These are phyloP conservation scores for Lagenidium sp. DNA, from an alignment of 352 stramenopile genomes.

Conservation along the genomic window DNA sequence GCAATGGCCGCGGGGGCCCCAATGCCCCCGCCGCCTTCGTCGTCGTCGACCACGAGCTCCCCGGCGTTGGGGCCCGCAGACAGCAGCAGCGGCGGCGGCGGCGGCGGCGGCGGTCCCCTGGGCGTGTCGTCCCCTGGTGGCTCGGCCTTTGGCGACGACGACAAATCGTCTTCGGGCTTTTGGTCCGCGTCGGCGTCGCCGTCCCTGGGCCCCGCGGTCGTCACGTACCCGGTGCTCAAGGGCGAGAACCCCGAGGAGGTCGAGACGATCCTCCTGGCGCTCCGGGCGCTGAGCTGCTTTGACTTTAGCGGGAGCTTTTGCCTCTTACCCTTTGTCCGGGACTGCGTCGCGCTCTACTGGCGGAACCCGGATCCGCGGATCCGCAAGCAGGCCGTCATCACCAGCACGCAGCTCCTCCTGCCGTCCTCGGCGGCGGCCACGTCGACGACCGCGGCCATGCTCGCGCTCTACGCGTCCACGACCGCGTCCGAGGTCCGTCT, in stretches of 20 bases:
- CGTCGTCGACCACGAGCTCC: too few species aligned
- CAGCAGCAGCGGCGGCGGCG: too few species aligned
- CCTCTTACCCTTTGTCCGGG: slow-evolving; percentile 92
- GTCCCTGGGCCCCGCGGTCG: neutral
- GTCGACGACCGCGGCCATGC: slow-evolving; percentile 7
- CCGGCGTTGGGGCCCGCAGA: too few species aligned
- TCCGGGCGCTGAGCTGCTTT: slow-evolving; percentile 93
- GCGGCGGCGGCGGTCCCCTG: too few species aligned
- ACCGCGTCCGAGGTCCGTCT: too few species aligned
- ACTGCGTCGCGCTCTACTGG: slow-evolving; percentile 92
- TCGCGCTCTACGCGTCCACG: slow-evolving; percentile 5
- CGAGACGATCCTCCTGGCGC: slow-evolving; percentile 80
- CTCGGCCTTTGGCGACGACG: too few species aligned
- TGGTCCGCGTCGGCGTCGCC: slow-evolving; percentile 1
- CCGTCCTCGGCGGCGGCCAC: slow-evolving; percentile 19
- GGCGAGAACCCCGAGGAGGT: slow-evolving; percentile 73
- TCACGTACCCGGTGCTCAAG: slow-evolving; percentile 32
- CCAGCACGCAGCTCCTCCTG: slow-evolving; percentile 69
- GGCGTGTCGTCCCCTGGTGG: too few species aligned
- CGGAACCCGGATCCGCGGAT: slow-evolving; percentile 86
- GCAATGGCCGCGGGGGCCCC: too few species aligned
- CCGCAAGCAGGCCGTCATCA: slow-evolving; percentile 85
- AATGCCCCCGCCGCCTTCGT: too few species aligned
- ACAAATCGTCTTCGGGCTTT: too few species aligned
- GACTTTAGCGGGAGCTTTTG: slow-evolving; percentile 89